Conservation (phyloP, 1,139 yeast genomes). For the Saccharomyces uvarum region DNA sequence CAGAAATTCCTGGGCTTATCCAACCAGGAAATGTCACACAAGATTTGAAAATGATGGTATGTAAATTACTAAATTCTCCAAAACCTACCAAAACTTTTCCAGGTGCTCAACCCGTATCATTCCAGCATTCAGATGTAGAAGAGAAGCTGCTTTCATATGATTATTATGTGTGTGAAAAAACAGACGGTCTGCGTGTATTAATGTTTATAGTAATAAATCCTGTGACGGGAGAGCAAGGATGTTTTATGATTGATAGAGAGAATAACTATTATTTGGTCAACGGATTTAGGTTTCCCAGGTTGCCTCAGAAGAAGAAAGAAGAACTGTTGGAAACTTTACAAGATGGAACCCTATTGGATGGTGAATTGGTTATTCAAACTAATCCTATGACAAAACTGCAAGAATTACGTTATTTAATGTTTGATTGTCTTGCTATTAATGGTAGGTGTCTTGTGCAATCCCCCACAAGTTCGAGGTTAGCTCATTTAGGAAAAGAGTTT, state of each 20-base stretch:
- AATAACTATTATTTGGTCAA: constrained; percentile 79
- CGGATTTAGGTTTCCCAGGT: constrained; percentile 73
- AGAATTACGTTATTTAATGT: constrained; percentile 74
- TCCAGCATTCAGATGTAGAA: constrained; percentile 64
- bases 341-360: constrained; percentile 84
- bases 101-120: constrained; percentile 94
- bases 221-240: constrained; percentile 63
- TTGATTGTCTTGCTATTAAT: constrained; percentile 83
- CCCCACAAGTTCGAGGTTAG: constrained; percentile 71
- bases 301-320: constrained; percentile 43
- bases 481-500: constrained; percentile 76
- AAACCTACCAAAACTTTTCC: constrained; percentile 45
- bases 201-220: constrained; percentile 63
- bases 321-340: constrained; percentile 46
- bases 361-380: constrained; percentile 66
- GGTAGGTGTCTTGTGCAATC: constrained; percentile 63
- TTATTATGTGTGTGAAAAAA: constrained; percentile 90
- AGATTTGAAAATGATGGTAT: constrained; percentile 62
- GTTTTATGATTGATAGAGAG: constrained; percentile 73
- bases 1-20: constrained; percentile 74
- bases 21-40: constrained; percentile 66
- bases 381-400: constrained; percentile 45
- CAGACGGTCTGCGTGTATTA: constrained; percentile 85
- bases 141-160: constrained; percentile 54
- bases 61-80: constrained; percentile 49